Conservation (phyloP, 192 early-diverging fungal species). For the Coemansia sp. region DNA sequence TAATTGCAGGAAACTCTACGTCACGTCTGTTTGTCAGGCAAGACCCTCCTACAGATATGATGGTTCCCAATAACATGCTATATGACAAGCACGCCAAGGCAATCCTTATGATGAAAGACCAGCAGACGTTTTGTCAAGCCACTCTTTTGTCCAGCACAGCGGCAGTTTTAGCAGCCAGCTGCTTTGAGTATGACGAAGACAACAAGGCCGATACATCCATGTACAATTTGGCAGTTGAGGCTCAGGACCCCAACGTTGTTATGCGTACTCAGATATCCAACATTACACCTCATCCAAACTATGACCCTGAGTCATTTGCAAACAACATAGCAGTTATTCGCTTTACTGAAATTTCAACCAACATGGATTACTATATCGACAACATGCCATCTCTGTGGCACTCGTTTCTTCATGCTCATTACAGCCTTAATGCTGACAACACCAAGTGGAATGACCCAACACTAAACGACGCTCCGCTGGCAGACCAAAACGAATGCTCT, state of each 20-base stretch:
- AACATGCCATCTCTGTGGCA: conserved; percentile 8
- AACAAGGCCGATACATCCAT: background rate
- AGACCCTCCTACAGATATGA: background rate
- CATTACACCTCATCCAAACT: conserved; percentile 11
- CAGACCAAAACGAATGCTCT: background rate
- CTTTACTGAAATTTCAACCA: background rate
- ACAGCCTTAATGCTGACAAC: background rate
- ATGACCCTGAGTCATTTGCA: conserved; percentile 18
- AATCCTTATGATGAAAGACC: conserved; percentile 3
- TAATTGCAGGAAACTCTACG: too few species aligned
- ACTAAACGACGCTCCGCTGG: background rate
- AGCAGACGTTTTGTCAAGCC: conserved; percentile 7
- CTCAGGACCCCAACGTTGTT: background rate
- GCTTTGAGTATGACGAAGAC: conserved; percentile 8
- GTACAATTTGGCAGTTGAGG: conserved; percentile 3
- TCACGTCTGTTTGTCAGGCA: background rate
- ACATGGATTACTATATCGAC: conserved; percentile 2
- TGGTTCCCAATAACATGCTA: background rate
- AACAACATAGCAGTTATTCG: conserved; percentile 20
- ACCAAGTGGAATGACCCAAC: conserved; percentile 6
- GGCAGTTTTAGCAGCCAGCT: conserved; percentile 9
- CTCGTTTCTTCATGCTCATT: conserved; percentile 1
- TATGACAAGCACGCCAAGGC: conserved; percentile 5
- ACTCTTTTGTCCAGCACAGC: conserved; percentile 1
- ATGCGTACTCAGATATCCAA: background rate